Evolutionary conservation across 73 alveolate genomes (phyloP), one percentile per base, ranked within the genome.

Genomic region (Uronychia setigera): DNA sequence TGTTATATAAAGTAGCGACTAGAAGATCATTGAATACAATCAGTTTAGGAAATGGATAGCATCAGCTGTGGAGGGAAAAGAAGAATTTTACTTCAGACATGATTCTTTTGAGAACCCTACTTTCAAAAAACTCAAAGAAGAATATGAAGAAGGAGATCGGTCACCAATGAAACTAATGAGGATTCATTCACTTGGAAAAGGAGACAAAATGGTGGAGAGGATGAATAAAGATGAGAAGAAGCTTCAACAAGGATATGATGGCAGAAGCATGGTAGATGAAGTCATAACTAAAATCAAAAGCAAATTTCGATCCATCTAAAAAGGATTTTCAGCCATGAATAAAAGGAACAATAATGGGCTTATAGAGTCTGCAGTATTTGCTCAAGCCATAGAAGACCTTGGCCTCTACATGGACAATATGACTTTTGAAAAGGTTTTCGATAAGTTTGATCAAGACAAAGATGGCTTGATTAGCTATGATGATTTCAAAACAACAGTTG

Each of bases 391-490:
- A 27, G 30, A 59, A 27, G 82, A 88, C 79, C 78, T 89, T 91
- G 91, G 92, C 26, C 81, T 88, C 0, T 58, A 27, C 81, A 80
- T 83, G 26, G 79, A 46, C 32, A 88, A 75, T 74, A 79, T 80
- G 34, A 59, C 77, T 60, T 83, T 88, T 28, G 83, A 88, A 27
- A 59, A 59, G 35, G 74, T 88, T 5, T 89, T 84, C 83, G 35
- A 84, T 59, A 76, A 79, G 32, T 90, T 90, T 57, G 95, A 90
- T 34, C 35, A 30, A 28, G 95, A 90, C 77, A 85, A 85, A 28
- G 95, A 90, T 46, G 95, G 95, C 0, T 25, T 35, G 30, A 84
- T 89, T 1, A 67, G 84, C 27, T 89, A 84, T 74, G 86, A 77
- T 26, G 95, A 89, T 59, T 89, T 89, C 78, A 76, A 84, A 79